A percentile compares a stretch with the other conserved stretches of the same genome.
Conservation (phyloP, 495 filamentous ascomycete genomes). For the Melanomma pulvis-pyrius region DNA sequence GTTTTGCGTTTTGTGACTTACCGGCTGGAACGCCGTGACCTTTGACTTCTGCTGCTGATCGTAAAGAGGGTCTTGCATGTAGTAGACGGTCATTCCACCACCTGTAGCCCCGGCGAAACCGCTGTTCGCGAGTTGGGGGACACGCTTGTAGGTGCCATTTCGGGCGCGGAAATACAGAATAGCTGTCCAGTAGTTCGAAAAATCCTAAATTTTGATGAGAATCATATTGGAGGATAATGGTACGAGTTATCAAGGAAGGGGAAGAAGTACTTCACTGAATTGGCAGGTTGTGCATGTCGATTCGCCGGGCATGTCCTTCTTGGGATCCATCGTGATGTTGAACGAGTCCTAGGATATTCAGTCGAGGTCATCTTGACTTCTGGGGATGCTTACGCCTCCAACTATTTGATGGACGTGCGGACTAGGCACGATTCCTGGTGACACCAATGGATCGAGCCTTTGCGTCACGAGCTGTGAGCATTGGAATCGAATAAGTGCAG, state of each 20-base stretch:
- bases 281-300: slow-evolving; percentile 36
- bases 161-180: slow-evolving; percentile 33
- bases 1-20: neutral
- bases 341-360: slow-evolving; percentile 20
- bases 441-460: slow-evolving; percentile 31
- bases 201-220: too few species aligned
- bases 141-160: slow-evolving; percentile 34
- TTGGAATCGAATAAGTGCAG: slow-evolving; percentile 32
- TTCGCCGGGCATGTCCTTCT: slow-evolving; percentile 34
- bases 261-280: slow-evolving; percentile 35
- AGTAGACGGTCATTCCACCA: slow-evolving; percentile 35
- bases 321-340: slow-evolving; percentile 29
- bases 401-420: slow-evolving; percentile 54
- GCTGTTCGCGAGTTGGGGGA: slow-evolving; percentile 26
- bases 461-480: slow-evolving; percentile 34
- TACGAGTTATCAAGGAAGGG: too few species aligned
- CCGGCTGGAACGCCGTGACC: slow-evolving; percentile 27
- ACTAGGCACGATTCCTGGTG: slow-evolving; percentile 32
- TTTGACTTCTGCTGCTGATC: slow-evolving; percentile 24
- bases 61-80: slow-evolving; percentile 35
- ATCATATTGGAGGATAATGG: too few species aligned
- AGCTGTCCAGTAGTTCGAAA: slow-evolving; percentile 34
- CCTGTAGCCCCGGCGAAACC: slow-evolving; percentile 25
- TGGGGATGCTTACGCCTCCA: slow-evolving; percentile 40
- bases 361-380: neutral